Percentiles rank a stretch among this genome's conserved stretches.
These are phyloP conservation scores for Trichoderma pleuroti DNA, from an alignment of 2,329 filamentous ascomycete genomes.

Conservation along the genomic window DNA sequence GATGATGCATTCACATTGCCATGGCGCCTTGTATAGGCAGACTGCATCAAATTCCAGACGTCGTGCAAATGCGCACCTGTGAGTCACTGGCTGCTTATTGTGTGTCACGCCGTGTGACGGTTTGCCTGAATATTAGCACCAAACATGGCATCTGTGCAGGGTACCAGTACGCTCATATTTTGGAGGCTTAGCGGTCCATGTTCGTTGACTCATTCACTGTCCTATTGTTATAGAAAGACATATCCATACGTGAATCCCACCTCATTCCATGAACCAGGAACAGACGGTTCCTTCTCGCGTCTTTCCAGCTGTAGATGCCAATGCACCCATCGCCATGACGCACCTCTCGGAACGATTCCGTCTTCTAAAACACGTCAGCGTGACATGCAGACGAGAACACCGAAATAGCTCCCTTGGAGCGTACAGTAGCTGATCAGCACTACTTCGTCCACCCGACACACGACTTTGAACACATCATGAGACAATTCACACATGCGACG, in stretches of 20 bases:
- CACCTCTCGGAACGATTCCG: not conserved
- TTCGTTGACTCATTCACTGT: not conserved
- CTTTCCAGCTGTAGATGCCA: not conserved
- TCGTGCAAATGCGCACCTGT: not conserved
- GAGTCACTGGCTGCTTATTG: conserved; percentile 1
- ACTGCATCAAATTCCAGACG: not conserved
- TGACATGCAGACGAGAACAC: not conserved
- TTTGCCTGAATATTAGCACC: not conserved
- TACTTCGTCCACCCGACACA: not conserved
- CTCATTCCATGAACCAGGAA: not conserved
- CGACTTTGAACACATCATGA: not conserved
- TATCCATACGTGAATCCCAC: not conserved
- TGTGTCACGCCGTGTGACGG: not conserved
- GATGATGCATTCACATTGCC: not conserved
- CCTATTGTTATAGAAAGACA: not conserved
- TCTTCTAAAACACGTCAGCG: not conserved
- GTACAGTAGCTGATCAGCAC: not conserved
- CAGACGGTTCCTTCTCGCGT: not conserved
- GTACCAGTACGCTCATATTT: not conserved
- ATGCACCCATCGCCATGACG: not conserved
- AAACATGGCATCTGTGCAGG: not conserved
- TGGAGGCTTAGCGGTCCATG: not conserved
- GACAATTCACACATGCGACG: not conserved
- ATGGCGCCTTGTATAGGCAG: not conserved
- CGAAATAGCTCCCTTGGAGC: not conserved